Percentiles rank a stretch among this genome's conserved stretches.
Conservation (phyloP, 352 stramenopile species). For the Phytophthora agathidicida region DNA sequence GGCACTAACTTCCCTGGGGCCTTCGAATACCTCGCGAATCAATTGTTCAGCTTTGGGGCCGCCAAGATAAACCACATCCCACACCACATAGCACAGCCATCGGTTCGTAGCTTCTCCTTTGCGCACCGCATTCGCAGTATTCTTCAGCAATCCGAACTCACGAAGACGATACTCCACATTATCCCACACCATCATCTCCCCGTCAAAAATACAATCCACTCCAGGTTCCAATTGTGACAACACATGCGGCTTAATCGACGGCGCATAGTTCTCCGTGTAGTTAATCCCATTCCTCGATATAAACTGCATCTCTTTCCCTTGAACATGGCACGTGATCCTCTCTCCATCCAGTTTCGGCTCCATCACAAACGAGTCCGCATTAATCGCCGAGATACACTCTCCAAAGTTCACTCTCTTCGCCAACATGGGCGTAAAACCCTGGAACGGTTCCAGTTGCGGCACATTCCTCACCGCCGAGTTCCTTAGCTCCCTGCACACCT, state of each 20-base stretch:
- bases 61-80: conserved; percentile 82
- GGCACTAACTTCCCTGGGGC: conserved; percentile 56
- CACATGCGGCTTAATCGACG: conserved; percentile 65
- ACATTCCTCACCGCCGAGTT: conserved; percentile 87
- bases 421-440: conserved; percentile 88
- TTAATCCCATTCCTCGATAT: conserved; percentile 88
- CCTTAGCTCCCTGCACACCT: conserved; percentile 72
- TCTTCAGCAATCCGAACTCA: conserved; percentile 86
- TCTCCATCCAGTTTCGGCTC: conserved; percentile 88
- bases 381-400: conserved; percentile 76
- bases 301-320: conserved; percentile 68
- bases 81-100: conserved; percentile 88
- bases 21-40: conserved; percentile 68
- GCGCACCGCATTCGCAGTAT: conserved; percentile 67
- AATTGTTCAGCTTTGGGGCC: conserved; percentile 51
- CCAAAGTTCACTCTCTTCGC: conserved; percentile 88
- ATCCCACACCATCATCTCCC: conserved; percentile 91
- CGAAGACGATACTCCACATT: conserved; percentile 75
- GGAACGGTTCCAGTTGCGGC: conserved; percentile 77
- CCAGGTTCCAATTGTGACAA: conserved; percentile 59
- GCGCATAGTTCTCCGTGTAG: conserved; percentile 77
- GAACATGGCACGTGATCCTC: conserved; percentile 82
- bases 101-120: conserved; percentile 59
- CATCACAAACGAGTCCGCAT: conserved; percentile 77
- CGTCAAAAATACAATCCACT: conserved; percentile 82